A percentile compares a stretch with the other conserved stretches of the same genome.
These are phyloP conservation scores for Phytophthora meadii DNA, from an alignment of 352 stramenopile genomes.

Conservation along the genomic window DNA sequence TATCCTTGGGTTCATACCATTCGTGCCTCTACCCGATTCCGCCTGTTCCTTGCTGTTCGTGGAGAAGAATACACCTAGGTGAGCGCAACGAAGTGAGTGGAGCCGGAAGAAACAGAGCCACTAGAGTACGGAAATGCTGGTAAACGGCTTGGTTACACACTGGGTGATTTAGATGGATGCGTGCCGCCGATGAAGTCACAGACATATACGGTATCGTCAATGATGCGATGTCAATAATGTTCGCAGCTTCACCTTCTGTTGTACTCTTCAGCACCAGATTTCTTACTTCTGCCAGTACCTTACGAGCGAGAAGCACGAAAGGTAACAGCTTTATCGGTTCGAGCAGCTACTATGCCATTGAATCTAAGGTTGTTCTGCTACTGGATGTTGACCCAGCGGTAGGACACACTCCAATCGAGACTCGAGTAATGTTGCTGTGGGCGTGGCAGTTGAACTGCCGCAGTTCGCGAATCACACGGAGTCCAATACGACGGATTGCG, in stretches of 20 bases:
- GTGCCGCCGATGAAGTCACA: slow-evolving; percentile 10
- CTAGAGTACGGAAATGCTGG: neutral
- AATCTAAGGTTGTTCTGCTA: no score
- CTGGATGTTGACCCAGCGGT: no score
- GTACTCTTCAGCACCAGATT: neutral
- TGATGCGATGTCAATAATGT: neutral
- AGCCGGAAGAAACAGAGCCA: neutral
- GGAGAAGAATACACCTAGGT: neutral
- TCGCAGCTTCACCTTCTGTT: neutral
- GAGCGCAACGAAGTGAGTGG: slow-evolving; percentile 1
- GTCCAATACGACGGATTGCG: no score
- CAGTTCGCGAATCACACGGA: no score
- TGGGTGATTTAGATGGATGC: neutral
- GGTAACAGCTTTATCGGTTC: neutral
- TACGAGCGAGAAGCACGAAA: neutral
- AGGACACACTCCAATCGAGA: no score
- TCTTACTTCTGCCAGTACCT: neutral
- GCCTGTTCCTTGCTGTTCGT: slow-evolving; percentile 20
- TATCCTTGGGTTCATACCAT: slow-evolving; percentile 3
- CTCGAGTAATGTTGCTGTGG: no score
- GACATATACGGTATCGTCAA: neutral
- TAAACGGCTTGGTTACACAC: neutral
- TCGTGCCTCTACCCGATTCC: slow-evolving; percentile 12
- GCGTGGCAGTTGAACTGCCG: no score
- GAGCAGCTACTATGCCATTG: no score